These are phyloP conservation scores for Polytrichum formosum DNA, from an alignment of 225 moss, liverwort and hornwort genomes.

Conservation along the genomic window DNA sequence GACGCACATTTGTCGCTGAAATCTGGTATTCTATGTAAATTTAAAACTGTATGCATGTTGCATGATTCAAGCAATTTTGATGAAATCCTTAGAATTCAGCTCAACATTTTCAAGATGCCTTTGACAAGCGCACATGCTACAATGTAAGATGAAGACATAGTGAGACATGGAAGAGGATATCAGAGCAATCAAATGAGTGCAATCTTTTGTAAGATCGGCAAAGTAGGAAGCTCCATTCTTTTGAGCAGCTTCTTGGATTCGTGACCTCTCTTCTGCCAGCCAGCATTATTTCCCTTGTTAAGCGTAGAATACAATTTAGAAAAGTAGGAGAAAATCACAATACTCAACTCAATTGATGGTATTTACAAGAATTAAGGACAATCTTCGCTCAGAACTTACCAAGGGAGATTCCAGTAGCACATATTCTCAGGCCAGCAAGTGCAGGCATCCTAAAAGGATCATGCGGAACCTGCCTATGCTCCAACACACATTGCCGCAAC, in stretches of 20 bases:
- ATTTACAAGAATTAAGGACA: too few species aligned
- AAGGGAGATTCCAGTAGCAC: constrained; percentile 42
- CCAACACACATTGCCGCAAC: constrained; percentile 59
- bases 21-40: neutral
- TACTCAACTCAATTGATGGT: too few species aligned
- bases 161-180: constrained; percentile 33
- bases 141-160: neutral
- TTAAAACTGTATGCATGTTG: too few species aligned
- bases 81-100: too few species aligned
- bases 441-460: constrained; percentile 48
- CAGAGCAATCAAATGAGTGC: constrained; percentile 82
- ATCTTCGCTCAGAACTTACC: neutral
- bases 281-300: neutral
- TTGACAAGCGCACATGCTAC: too few species aligned
- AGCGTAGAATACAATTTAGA: neutral
- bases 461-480: constrained; percentile 68
- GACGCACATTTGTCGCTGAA: neutral
- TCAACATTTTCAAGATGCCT: too few species aligned
- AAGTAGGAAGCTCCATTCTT: constrained; percentile 58
- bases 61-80: too few species aligned
- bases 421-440: constrained; percentile 65
- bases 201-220: constrained; percentile 68
- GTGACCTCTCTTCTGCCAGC: constrained; percentile 49
- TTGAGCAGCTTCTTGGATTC: constrained; percentile 51
- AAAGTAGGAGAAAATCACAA: neutral